phyloP scores from a whole-genome alignment of 169 alveolate genomes.

The Plasmodium knowlesi region DNA sequence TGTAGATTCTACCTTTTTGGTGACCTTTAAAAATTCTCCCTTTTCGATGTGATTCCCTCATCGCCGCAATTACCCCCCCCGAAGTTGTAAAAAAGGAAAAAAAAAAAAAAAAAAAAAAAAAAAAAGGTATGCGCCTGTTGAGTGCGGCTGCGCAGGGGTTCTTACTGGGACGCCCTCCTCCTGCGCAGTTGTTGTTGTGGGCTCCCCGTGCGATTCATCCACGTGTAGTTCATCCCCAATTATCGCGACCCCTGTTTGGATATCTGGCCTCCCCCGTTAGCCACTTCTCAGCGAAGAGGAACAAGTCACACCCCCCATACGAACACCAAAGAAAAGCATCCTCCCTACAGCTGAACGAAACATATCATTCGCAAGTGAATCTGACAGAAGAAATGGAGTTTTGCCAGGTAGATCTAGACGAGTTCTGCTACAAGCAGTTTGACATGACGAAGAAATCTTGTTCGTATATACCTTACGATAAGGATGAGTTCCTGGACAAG shows the following conservation, averaged over 20 bases:
- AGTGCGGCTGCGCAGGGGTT: neutral
- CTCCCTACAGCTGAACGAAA: neutral
- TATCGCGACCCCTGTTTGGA: neutral
- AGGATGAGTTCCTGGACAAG: conserved; percentile 78
- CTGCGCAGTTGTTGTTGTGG: neutral
- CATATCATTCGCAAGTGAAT: neutral
- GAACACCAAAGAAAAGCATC: neutral
- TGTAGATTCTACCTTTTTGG: neutral
- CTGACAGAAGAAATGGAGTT: conserved; percentile 18
- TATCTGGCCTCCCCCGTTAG: neutral
- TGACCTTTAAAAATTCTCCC: neutral
- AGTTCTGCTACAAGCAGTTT: conserved; percentile 84
- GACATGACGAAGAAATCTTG: conserved; percentile 73
- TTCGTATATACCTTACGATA: conserved; percentile 81
- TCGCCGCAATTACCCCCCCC: neutral
- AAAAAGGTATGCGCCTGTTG: neutral
- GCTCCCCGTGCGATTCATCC: neutral
- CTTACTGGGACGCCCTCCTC: neutral
- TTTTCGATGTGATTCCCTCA: neutral
- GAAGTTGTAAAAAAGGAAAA: neutral
- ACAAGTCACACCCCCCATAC: neutral
- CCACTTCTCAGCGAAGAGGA: neutral
- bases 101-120: too few species aligned
- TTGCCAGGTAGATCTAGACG: conserved; percentile 74
- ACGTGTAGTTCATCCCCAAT: neutral